These are phyloP conservation scores for Blastobotrys niveus DNA, from an alignment of 1,139 yeast genomes.

Conservation along the genomic window DNA sequence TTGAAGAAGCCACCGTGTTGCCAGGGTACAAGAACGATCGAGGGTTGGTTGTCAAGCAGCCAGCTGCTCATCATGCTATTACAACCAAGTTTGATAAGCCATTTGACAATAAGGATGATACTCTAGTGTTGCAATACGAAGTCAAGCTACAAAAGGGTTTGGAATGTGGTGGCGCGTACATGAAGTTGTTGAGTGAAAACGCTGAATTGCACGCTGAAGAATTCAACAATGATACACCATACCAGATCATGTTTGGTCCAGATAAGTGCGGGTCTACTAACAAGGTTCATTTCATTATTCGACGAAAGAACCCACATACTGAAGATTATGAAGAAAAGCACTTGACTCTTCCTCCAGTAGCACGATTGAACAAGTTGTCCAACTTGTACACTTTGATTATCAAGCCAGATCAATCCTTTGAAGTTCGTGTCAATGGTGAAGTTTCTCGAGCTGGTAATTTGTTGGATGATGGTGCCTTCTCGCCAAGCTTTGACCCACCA, in stretches of 20 bases:
- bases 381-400: conserved; percentile 72
- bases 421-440: conserved; percentile 77
- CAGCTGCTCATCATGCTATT: conserved; percentile 77
- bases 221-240: conserved; percentile 61
- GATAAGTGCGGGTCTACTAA: conserved; percentile 81
- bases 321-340: conserved; percentile 64
- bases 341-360: conserved; percentile 59
- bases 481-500: conserved; percentile 63
- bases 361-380: conserved; percentile 50
- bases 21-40: conserved; percentile 59
- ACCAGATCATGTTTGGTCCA: conserved; percentile 91
- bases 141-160: conserved; percentile 73
- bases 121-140: conserved; percentile 82
- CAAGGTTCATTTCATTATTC: conserved; percentile 70
- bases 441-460: conserved; percentile 65
- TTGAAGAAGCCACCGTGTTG: conserved; percentile 52
- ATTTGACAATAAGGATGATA: conserved; percentile 51
- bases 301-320: conserved; percentile 50
- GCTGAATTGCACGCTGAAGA: conserved; percentile 42
- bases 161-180: conserved; percentile 83
- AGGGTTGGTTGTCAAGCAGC: conserved; percentile 69
- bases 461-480: conserved; percentile 46
- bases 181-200: conserved; percentile 60
- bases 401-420: conserved; percentile 58
- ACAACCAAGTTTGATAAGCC: conserved; percentile 51